phyloP scores from a whole-genome alignment of 129 eudicot genomes.

The Helichrysum umbraculigerum region DNA sequence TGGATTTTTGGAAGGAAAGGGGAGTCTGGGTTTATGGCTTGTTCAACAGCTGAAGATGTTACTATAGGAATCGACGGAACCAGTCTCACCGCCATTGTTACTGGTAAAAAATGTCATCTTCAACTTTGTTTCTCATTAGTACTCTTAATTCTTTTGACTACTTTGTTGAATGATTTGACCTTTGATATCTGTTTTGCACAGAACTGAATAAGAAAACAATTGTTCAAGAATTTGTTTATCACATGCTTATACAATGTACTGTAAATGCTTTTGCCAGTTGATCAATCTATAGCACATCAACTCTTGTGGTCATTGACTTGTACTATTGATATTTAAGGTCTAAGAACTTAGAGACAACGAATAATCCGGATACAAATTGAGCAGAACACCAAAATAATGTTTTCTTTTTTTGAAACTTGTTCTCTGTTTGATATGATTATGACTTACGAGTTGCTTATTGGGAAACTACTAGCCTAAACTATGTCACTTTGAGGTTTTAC shows the following conservation, averaged over 20 bases:
- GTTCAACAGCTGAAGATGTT: conserved; percentile 70
- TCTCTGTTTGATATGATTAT: too few species aligned
- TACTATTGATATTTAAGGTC: background rate
- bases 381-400: background rate
- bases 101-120: conserved; percentile 37
- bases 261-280: too few species aligned
- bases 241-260: too few species aligned
- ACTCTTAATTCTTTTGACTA: background rate
- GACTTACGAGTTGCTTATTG: too few species aligned
- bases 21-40: conserved; percentile 60
- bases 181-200: background rate
- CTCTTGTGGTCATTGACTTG: background rate
- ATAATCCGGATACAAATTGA: background rate
- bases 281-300: too few species aligned
- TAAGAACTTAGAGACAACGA: too few species aligned
- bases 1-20: conserved; percentile 66
- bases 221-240: background rate
- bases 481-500: too few species aligned
- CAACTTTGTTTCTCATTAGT: conserved; percentile 13
- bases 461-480: too few species aligned
- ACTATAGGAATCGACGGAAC: conserved; percentile 59
- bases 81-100: conserved; percentile 70
- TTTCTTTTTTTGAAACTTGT: too few species aligned
- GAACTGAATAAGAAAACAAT: background rate
- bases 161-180: background rate